Base-by-base conservation (phyloP, 2,329 filamentous ascomycete genomes). In the Neurospora crassa region DNA sequence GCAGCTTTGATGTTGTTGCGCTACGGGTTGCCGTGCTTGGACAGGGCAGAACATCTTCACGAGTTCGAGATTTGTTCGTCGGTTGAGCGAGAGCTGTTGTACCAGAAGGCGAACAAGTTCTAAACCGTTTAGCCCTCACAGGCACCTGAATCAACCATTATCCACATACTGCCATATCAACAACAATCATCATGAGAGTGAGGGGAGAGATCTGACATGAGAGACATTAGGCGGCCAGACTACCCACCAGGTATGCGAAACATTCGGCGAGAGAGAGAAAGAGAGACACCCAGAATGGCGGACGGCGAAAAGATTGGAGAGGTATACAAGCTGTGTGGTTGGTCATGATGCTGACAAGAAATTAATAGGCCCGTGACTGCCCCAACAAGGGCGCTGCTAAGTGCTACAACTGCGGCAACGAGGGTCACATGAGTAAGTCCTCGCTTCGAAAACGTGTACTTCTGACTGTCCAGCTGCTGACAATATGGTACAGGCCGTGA, bases 381-480 rank as follows among this genome's bases (percentile, higher is more conserved):
- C 92, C 92, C 79, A 93, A 90, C 86, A 91, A 92, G 84, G 91
- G 91, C 78, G 90, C 90, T 77, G 89, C 92, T 78, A 94, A 93
- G 83, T 94, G 92, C 88, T 94, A 93, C 85, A 93, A 93, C 87
- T 94, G 91, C 81, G 90, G 90, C 82, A 88, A 82, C 78, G 86
- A 88, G 84, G 92, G 92, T 76, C 92, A 95, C 82, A 90, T 95
- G 83, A 93, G 90, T 92, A 86, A 83, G 89, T 85, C 69, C 71
- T 67, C 71, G 45, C 4, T 68, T 72, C 14, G 34, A 68, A 16
- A 59, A 63, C 53, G 29, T 63, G 24, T n/a, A 63, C n/a, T 24
- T 72, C 67, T 18, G 41, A 40, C 24, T 41, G 67, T 68, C 71
- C 29, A 29, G 29, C 20, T 18, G 37, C 74, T 92, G 90, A 92